Base-by-base conservation (phyloP, 2,329 filamentous ascomycete genomes). In the Epichloe sp. region DNA sequence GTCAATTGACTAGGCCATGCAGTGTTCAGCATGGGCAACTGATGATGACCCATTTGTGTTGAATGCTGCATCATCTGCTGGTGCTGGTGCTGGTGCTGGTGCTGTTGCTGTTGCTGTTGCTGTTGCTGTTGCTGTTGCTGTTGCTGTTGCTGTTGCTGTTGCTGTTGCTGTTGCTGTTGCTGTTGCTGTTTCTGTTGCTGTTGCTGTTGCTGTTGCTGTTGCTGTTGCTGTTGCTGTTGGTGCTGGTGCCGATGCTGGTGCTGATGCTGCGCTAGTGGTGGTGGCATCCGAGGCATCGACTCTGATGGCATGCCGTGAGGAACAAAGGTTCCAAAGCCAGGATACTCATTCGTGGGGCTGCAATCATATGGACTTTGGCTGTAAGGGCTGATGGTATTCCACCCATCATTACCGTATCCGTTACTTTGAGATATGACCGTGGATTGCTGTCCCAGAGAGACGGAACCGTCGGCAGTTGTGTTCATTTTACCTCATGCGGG, bases 1-100 rank as follows among this genome's bases (percentile, higher is more conserved):
- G 84, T 86, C 63, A 91, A 72, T 77, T 89, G 85, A 65, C 86
- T 91, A 7, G 88, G 88, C 88, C 88, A 94, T 55, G 77, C 75
- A 48, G 75, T 85, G 59, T 87, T 82, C 56, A 90, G 71, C 62
- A 86, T 83, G 21, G 86, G 80, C 19, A 86, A 69, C 54, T 78
- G 71, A 55, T 78, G 74, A 58, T 76, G 76, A 57, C 79, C 74
- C 59, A 80, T 76, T 58, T 70, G 68, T 35, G 61, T 53, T 34
- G 62, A 55, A 35, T 63, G 64, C 14, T 64, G 63, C 51, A 66
- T 62, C 49, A 67, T 59, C 37, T 64, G 60, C 47, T 65, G 63
- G 41, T 61, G 59, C 38, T 62, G 59, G 40, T 60, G 50, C 5
- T 41, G 46, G 11, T n/a, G n/a, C n/a, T n/a, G n/a, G n/a, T n/a